Conservation (phyloP, 805 yeast genomes). For the Ogataea parapolymorpha region DNA sequence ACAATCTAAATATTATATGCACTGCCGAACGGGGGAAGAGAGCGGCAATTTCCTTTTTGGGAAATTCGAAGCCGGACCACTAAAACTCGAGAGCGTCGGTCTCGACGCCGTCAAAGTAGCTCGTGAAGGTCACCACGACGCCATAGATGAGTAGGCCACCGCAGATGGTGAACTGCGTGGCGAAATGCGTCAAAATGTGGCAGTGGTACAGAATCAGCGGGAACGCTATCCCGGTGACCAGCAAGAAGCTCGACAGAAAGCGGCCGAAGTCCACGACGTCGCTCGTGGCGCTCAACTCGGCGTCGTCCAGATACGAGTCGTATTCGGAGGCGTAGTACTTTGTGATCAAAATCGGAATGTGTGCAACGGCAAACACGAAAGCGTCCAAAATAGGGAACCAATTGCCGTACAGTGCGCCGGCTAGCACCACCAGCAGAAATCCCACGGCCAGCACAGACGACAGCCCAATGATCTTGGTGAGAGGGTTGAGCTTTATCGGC, state of each 20-base stretch:
- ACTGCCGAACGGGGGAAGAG: background rate
- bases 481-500: slow-evolving; percentile 47
- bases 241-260: slow-evolving; percentile 72
- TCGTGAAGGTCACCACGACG: slow-evolving; percentile 77
- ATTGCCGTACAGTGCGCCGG: slow-evolving; percentile 83
- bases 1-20: background rate
- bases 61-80: background rate
- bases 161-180: slow-evolving; percentile 68
- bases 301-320: slow-evolving; percentile 64
- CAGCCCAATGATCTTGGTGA: slow-evolving; percentile 73
- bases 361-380: slow-evolving; percentile 62
- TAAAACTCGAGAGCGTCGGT: slow-evolving; percentile 33
- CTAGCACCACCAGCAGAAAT: slow-evolving; percentile 78
- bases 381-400: slow-evolving; percentile 85
- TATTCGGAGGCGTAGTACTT: slow-evolving; percentile 38
- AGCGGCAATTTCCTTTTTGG: slow-evolving; percentile 4
- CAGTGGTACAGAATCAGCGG: slow-evolving; percentile 80
- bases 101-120: slow-evolving; percentile 61
- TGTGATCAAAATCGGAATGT: slow-evolving; percentile 64
- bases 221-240: slow-evolving; percentile 68
- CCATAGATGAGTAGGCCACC: slow-evolving; percentile 87
- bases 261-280: slow-evolving; percentile 73
- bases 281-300: slow-evolving; percentile 33
- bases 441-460: slow-evolving; percentile 84
- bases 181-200: slow-evolving; percentile 62